These are phyloP conservation scores for Sarocladium kiliense DNA, from an alignment of 2,329 filamentous ascomycete genomes.

Conservation along the genomic window DNA sequence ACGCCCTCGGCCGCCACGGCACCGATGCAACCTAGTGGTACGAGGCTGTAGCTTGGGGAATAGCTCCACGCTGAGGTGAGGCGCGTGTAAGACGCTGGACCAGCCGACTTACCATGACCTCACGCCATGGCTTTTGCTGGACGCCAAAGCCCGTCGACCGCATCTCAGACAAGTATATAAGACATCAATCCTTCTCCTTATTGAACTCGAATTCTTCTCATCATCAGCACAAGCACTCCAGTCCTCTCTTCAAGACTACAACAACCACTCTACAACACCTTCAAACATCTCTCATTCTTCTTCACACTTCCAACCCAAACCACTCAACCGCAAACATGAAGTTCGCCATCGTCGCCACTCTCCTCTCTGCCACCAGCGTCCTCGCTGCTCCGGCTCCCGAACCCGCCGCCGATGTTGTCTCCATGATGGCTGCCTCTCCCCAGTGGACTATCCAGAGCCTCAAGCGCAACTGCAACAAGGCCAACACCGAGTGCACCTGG, in stretches of 20 bases:
- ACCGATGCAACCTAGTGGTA: background rate
- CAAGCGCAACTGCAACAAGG: conserved; percentile 30
- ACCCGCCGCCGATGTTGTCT: conserved; percentile 19
- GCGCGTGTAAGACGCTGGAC: background rate
- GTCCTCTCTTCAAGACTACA: background rate
- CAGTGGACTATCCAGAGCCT: conserved; percentile 34
- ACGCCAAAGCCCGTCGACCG: background rate
- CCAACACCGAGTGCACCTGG: conserved; percentile 27
- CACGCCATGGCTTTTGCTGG: background rate
- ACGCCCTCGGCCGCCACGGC: background rate
- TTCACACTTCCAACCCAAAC: conserved; percentile 3
- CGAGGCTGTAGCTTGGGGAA: background rate
- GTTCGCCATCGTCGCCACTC: conserved; percentile 29
- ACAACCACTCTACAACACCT: background rate
- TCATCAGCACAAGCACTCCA: conserved; percentile 6
- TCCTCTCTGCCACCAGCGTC: conserved; percentile 29
- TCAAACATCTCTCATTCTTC: background rate
- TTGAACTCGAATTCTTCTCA: background rate
- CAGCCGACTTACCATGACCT: conserved; percentile 6
- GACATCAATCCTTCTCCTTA: background rate
- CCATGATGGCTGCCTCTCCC: conserved; percentile 35
- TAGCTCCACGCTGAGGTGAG: background rate
- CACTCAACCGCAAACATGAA: conserved; percentile 32
- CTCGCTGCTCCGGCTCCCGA: conserved; percentile 27
- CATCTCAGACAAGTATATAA: conserved; percentile 6